Evolutionary conservation across 2,329 filamentous ascomycete species (phyloP), one percentile per base, ranked within the genome.

Genomic region (Aspergillus pseudoviridinutans): DNA sequence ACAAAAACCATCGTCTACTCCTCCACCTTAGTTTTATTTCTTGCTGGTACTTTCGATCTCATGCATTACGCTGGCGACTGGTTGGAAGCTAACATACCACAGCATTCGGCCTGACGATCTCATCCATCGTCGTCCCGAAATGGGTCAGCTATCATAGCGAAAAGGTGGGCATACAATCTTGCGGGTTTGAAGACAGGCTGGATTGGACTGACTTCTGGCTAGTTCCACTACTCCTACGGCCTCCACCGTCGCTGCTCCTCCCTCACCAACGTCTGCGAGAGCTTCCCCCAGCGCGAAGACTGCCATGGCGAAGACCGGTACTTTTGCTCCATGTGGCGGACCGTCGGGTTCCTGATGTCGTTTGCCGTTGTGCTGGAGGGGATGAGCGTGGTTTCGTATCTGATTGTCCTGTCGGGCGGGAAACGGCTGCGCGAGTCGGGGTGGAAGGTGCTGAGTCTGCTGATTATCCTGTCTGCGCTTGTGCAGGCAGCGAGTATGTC

Each of bases 311-410:
- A 85, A 53, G 84, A 87, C 65, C 82, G 85, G 53, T 85, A 87
- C 68, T 97, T 97, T 77, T 97, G 94, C 80, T 89, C 87, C 66
- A 89, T 95, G 82, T 99, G 93, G 93, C 84, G 90, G 58, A 91
- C 87, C 27, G 87, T 91, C 38, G 92, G 90, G 25, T 97, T 97
- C 76, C 76, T 96, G 62, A 91, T 96, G 78, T 90, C 87, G 53
- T 90, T 97, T 66, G 84, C 89, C 7, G 84, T 91, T 41, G 86
- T 96, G n/a, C 72, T 94, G 42, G 88, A 96, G 74, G 83, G 94
- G 44, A 91, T 89, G 55, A 87, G 87, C 6, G 76, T 96, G n/a
- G 87, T 96, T 28, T 85, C 87, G 20, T 96, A 93, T 74, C 69
- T 87, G 29, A 84, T 95, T 51, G 85, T 96, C 50, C 78, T 97